phyloP scores from a whole-genome alignment of 179 eudicot genomes.

The Silene noctiflora region DNA sequence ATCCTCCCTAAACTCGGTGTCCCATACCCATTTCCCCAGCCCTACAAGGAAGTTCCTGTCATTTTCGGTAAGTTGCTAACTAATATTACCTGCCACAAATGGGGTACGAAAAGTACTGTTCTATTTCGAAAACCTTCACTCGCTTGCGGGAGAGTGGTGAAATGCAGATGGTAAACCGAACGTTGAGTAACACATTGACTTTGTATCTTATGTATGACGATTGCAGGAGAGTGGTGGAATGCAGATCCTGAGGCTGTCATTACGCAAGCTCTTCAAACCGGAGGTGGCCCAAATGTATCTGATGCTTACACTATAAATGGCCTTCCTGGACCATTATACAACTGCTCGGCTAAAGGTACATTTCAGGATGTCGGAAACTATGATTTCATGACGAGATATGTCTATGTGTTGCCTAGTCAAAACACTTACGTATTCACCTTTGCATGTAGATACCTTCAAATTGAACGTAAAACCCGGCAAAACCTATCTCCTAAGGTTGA shows the following conservation, averaged over 20 bases:
- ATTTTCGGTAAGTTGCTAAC: slow-evolving; percentile 22
- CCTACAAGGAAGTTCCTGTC: slow-evolving; percentile 32
- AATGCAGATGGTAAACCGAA: no score
- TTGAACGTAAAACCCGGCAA: slow-evolving; percentile 32
- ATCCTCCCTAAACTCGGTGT: slow-evolving; percentile 34
- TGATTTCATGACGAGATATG: background rate
- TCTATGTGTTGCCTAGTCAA: background rate
- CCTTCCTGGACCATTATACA: slow-evolving; percentile 35
- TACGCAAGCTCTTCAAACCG: slow-evolving; percentile 29
- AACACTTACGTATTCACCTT: background rate
- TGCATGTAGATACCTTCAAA: slow-evolving; percentile 29
- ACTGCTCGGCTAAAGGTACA: slow-evolving; percentile 34
- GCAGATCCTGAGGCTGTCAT: slow-evolving; percentile 35
- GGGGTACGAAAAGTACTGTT: no score
- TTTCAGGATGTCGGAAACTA: background rate
- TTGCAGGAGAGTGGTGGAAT: slow-evolving; percentile 39
- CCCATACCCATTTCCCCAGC: slow-evolving; percentile 33
- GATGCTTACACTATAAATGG: slow-evolving; percentile 44
- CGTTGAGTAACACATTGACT: no score
- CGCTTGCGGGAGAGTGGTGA: no score
- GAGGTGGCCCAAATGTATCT: slow-evolving; percentile 35
- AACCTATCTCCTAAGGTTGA: slow-evolving; percentile 29
- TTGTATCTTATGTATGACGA: background rate
- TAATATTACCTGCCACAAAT: background rate
- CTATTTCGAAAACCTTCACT: no score